Base-by-base conservation (phyloP, 192 early-diverging fungal species). In the Coemansia sp. region DNA sequence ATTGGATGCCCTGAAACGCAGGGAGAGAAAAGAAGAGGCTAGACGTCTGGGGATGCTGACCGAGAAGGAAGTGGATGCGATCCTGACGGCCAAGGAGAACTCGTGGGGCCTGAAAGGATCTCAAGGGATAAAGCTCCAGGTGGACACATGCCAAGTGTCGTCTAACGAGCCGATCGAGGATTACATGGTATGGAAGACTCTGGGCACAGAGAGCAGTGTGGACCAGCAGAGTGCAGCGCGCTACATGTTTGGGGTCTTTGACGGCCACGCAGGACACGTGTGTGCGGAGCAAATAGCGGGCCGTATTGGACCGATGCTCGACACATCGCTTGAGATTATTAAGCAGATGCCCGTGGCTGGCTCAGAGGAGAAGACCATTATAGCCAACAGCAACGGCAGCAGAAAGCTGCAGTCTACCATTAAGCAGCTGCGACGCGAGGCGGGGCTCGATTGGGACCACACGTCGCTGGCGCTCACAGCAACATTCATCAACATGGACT, bases 101-200 rank as follows among this genome's bases (percentile, higher is more conserved):
- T 59, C 74, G 48, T 81, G 74, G 72, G 48, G n/a, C 33, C 18
- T 66, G 28, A 15, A 13, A 15, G 43, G 53, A 29, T 26, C 25
- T 0, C 18, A 18, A 16, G 45, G 45, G 2, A n/a, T 43, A 39
- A 33, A 56, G 0, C 29, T 77, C 46, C 75, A 63, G 7, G 70
- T 78, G 16, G 67, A 85, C 60, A 77, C 71, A 2, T 82, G 71
- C 63, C 80, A 79, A 66, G 72, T 85, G 4, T 64, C 73, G 21
- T 84, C 82, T 1, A 84, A 84, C 23, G 60, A 48, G 5, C 76
- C 72, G 10, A 79, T 84, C 26, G 82, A 84, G 51, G 82, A 84
- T 56, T 79, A 84, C 53, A 21, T 75, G 48, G 49, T 61, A n/a
- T 68, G 63, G 70, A 48, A 51, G 63, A 46, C 61, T 9, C 58